Conservation (phyloP, 2,329 filamentous ascomycete genomes). For the Alternaria brassicicola region DNA sequence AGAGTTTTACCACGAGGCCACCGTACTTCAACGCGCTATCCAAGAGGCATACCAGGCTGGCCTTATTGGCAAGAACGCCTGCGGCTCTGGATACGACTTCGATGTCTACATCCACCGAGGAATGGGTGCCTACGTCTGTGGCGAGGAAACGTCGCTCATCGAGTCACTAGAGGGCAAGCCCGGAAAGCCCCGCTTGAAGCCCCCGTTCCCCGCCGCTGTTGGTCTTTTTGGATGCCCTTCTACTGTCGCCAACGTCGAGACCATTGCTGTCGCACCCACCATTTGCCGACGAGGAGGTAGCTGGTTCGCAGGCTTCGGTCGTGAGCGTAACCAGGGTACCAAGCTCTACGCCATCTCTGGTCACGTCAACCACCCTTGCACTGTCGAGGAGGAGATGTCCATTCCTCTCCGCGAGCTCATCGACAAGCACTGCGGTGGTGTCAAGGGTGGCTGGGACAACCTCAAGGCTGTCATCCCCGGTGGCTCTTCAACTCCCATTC, state of each 20-base stretch:
- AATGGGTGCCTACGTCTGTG: slow-evolving; percentile 96
- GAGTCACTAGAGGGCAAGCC: slow-evolving; percentile 98
- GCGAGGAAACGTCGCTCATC: slow-evolving; percentile 97
- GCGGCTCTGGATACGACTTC: slow-evolving; percentile 95
- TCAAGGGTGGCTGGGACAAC: slow-evolving; percentile 97
- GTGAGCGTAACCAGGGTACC: slow-evolving; percentile 94
- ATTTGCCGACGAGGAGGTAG: slow-evolving; percentile 89
- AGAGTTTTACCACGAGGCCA: slow-evolving; percentile 96
- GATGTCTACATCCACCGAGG: slow-evolving; percentile 96
- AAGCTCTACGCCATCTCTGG: slow-evolving; percentile 99
- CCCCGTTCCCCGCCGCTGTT: slow-evolving; percentile 95
- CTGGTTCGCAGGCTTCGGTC: slow-evolving; percentile 95
- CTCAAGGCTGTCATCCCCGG: slow-evolving; percentile 93
- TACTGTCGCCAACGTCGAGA: slow-evolving; percentile 98
- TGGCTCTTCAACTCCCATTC: slow-evolving; percentile 93
- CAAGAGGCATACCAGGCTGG: slow-evolving; percentile 96
- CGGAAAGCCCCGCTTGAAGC: slow-evolving; percentile 97
- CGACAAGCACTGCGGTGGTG: slow-evolving; percentile 97
- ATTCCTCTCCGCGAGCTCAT: slow-evolving; percentile 96
- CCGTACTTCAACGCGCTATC: slow-evolving; percentile 90
- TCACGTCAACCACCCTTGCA: slow-evolving; percentile 97
- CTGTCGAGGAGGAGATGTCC: slow-evolving; percentile 99
- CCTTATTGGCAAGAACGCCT: slow-evolving; percentile 97
- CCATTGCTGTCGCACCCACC: slow-evolving; percentile 90
- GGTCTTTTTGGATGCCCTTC: slow-evolving; percentile 98